Conservation (phyloP, 2,329 filamentous ascomycete species). For the Sphaerulina vaccinii region DNA sequence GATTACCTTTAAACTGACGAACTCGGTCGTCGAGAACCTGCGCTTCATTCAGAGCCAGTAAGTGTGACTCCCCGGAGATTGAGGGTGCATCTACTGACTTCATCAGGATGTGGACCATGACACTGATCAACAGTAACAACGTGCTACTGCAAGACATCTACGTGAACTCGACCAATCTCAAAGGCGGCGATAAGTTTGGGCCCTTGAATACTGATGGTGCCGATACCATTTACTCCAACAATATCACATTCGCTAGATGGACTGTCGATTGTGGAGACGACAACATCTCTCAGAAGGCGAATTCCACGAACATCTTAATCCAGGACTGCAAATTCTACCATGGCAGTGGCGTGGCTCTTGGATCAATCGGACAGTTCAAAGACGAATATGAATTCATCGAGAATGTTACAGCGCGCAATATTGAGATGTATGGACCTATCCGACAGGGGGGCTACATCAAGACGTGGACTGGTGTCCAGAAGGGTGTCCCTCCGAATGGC, state of each 20-base stretch:
- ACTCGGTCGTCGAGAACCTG: constrained; percentile 51
- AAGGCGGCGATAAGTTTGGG: constrained; percentile 13
- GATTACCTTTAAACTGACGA: constrained; percentile 53
- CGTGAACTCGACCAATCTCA: constrained; percentile 51
- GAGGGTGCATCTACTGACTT: background rate
- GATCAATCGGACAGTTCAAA: constrained; percentile 58
- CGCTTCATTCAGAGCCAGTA: constrained; percentile 55
- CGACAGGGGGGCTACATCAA: constrained; percentile 44
- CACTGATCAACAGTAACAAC: constrained; percentile 50
- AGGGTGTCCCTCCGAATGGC: constrained; percentile 46
- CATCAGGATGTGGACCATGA: constrained; percentile 55
- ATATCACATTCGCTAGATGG: constrained; percentile 54
- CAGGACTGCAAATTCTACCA: constrained; percentile 51
- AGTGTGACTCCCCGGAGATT: background rate
- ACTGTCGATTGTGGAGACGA: constrained; percentile 55
- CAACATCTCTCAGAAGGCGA: constrained; percentile 55
- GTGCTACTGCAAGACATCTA: constrained; percentile 53
- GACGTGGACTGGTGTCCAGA: constrained; percentile 53
- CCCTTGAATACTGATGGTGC: constrained; percentile 50
- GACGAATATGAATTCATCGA: constrained; percentile 51
- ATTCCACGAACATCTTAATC: constrained; percentile 56
- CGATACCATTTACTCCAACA: constrained; percentile 55
- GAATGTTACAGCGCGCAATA: constrained; percentile 50
- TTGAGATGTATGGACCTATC: constrained; percentile 38
- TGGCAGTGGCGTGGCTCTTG: constrained; percentile 57